Evolutionary conservation across 2,329 filamentous ascomycete species (phyloP).

Genomic region (Paramyrothecium sp.): DNA sequence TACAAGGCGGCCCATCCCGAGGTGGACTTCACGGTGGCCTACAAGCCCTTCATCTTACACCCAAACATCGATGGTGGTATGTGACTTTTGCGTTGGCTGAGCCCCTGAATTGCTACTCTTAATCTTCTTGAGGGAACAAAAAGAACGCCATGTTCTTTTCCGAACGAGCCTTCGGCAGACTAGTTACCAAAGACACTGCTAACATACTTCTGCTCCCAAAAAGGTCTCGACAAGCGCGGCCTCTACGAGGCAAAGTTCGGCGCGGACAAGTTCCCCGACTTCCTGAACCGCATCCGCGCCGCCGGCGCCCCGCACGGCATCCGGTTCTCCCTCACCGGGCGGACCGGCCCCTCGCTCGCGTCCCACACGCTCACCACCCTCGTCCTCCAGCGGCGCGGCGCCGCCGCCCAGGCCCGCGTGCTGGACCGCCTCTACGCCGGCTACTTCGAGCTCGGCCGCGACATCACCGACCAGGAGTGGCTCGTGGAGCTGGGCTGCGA

Average conservation of each 20-base stretch:
- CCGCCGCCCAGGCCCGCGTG: conserved; percentile 34
- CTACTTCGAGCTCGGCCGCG: conserved; percentile 39
- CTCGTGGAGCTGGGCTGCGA: conserved; percentile 32
- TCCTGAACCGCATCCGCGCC: conserved; percentile 27
- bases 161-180: too few relatives aligned
- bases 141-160: too few relatives aligned
- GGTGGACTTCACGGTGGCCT: conserved; percentile 43
- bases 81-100: too few relatives aligned
- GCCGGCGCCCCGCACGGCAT: conserved; percentile 35
- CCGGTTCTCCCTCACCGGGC: conserved; percentile 37
- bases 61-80: conserved; percentile 28
- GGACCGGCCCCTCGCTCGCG: conserved; percentile 41
- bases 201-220: neutral
- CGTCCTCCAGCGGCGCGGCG: conserved; percentile 28
- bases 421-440: conserved; percentile 39
- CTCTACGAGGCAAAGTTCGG: conserved; percentile 33
- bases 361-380: conserved; percentile 47
- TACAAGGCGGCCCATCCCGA: conserved; percentile 39
- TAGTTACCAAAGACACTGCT: too few relatives aligned
- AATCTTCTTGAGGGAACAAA: too few relatives aligned
- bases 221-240: conserved; percentile 28
- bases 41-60: conserved; percentile 46
- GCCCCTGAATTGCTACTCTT: too few relatives aligned
- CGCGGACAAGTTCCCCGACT: conserved; percentile 19
- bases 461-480: conserved; percentile 39